Evolutionary conservation across 192 early-diverging fungal species (phyloP).

Genomic region (Diversispora eburnea): DNA sequence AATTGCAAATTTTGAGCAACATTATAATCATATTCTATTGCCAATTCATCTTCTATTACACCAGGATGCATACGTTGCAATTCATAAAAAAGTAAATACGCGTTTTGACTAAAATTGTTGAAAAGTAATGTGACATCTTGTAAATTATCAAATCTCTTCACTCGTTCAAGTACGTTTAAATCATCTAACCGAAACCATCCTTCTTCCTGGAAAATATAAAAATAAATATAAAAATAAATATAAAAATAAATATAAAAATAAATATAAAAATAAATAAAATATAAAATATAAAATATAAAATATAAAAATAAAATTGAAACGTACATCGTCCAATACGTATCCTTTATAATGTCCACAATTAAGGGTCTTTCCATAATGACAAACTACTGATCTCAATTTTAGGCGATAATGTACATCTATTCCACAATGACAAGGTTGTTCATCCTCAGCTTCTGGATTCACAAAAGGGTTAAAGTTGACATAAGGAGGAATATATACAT

Average conservation of each 20-base stretch:
- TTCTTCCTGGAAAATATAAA: conserved; percentile 33
- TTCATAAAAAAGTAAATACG: conserved; percentile 65
- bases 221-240: conserved; percentile 21
- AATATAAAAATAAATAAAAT: no score
- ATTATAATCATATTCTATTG: conserved; percentile 19
- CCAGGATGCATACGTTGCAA: conserved; percentile 37
- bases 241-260: conserved; percentile 10
- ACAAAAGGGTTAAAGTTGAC: conserved; percentile 52
- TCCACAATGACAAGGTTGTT: conserved; percentile 28
- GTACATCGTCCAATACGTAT: conserved; percentile 37
- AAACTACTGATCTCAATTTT: conserved; percentile 42
- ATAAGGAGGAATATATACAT: conserved; percentile 49
- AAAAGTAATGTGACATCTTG: conserved; percentile 40
- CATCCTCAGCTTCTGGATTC: conserved; percentile 37
- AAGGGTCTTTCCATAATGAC: conserved; percentile 49
- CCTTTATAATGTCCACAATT: conserved; percentile 54
- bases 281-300: conserved; percentile 29
- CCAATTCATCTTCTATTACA: conserved; percentile 7
- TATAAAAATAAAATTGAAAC: background rate
- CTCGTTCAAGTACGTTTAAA: conserved; percentile 47
- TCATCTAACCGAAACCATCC: conserved; percentile 59
- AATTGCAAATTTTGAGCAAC: conserved; percentile 27
- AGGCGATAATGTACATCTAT: conserved; percentile 15
- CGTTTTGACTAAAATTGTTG: conserved; percentile 48
- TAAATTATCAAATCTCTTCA: conserved; percentile 34